A percentile compares a stretch with the other conserved stretches of the same genome.
These are phyloP conservation scores for Vinca minor DNA, from an alignment of 257 asterid genomes.

Conservation along the genomic window DNA sequence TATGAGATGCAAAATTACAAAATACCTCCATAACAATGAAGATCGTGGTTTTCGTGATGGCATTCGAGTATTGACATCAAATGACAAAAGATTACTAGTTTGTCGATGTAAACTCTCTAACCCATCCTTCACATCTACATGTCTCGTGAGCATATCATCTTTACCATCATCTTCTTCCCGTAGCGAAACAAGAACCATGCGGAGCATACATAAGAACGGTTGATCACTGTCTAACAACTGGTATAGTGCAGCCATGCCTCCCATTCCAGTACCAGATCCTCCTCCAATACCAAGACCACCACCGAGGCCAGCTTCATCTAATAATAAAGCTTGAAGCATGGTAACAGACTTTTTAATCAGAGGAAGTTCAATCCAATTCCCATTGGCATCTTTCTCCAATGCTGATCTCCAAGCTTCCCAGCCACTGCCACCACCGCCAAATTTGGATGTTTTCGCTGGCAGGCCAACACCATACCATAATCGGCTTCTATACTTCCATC, in stretches of 20 bases:
- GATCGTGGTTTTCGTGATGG: conserved; percentile 81
- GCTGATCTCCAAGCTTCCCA: conserved; percentile 91
- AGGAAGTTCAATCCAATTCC: conserved; percentile 93
- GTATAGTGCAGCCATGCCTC: conserved; percentile 90
- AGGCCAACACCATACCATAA: conserved; percentile 88
- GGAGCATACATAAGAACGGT: conserved; percentile 93
- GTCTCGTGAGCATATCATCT: conserved; percentile 56
- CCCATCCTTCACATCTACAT: conserved; percentile 45
- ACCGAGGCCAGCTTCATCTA: conserved; percentile 94
- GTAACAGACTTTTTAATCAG: conserved; percentile 75
- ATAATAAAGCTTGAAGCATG: conserved; percentile 91
- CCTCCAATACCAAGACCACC: conserved; percentile 99
- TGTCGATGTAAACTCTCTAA: conserved; percentile 47
- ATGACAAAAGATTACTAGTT: conserved; percentile 34
- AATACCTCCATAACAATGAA: conserved; percentile 93
- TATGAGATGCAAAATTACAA: conserved; percentile 8
- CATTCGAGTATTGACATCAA: conserved; percentile 49
- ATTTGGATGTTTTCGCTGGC: conserved; percentile 43
- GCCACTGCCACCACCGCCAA: conserved; percentile 97
- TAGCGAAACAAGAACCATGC: conserved; percentile 89
- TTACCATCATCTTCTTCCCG: conserved; percentile 95
- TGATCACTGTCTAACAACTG: conserved; percentile 97
- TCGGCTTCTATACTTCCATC: conserved; percentile 96
- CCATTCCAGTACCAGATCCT: conserved; percentile 99
- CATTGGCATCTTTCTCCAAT: conserved; percentile 76